A percentile compares a stretch with the other conserved stretches of the same genome.
phyloP scores from a whole-genome alignment of 495 filamentous ascomycete genomes.

The Penicillium mononematosum region DNA sequence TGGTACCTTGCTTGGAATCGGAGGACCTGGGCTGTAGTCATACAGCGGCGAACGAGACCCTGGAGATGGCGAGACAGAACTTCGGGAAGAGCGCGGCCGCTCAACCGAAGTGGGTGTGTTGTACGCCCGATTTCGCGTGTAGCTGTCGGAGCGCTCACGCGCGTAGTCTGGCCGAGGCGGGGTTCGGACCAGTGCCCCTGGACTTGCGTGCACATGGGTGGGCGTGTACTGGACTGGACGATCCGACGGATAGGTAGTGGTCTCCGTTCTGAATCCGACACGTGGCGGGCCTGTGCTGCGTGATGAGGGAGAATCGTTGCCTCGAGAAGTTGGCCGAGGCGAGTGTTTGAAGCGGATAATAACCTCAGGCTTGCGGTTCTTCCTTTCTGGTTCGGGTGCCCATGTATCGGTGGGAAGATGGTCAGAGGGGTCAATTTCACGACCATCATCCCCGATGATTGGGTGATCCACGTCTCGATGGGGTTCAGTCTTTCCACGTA shows the following conservation, averaged over 20 bases:
- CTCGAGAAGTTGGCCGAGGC: constrained; percentile 34
- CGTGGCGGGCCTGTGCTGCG: constrained; percentile 19
- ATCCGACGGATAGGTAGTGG: constrained; percentile 16
- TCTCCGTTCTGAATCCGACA: constrained; percentile 27
- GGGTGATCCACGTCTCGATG: constrained; percentile 39
- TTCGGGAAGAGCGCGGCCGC: constrained; percentile 29
- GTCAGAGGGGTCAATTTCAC: constrained; percentile 88
- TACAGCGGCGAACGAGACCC: constrained; percentile 36
- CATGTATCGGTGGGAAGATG: constrained; percentile 87
- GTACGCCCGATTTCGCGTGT: constrained; percentile 26
- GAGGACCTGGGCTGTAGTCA: constrained; percentile 49
- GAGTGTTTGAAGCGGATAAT: constrained; percentile 52
- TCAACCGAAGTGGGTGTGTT: constrained; percentile 26
- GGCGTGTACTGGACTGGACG: constrained; percentile 23
- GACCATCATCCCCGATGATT: constrained; percentile 80
- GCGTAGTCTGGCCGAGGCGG: constrained; percentile 25
- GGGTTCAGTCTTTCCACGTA: constrained; percentile 37
- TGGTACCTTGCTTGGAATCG: constrained; percentile 75
- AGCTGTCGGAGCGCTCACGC: constrained; percentile 24
- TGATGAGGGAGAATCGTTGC: constrained; percentile 20
- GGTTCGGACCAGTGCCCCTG: constrained; percentile 22
- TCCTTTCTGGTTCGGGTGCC: constrained; percentile 89
- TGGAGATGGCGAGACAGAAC: constrained; percentile 36
- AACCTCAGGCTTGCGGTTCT: constrained; percentile 59
- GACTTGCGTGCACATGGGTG: constrained; percentile 17